Conservation (phyloP, 306 rosid species). For the Fagus sylvatica region DNA sequence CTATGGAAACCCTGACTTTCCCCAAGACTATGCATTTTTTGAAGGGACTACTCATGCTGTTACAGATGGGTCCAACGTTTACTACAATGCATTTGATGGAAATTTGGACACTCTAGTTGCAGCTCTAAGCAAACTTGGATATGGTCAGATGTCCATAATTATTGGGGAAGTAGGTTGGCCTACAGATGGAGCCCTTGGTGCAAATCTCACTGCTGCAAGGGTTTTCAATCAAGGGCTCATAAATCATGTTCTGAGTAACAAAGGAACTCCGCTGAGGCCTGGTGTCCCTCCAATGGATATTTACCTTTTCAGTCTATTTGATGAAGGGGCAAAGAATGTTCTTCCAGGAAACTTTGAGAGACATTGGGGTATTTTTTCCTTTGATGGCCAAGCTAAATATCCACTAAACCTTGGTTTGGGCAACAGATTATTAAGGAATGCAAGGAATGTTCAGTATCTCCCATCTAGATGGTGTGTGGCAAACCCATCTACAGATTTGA, state of each 20-base stretch:
- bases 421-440: conserved; percentile 61
- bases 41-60: conserved; percentile 87
- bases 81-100: conserved; percentile 95
- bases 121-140: conserved; percentile 82
- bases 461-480: conserved; percentile 97
- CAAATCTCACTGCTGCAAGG: conserved; percentile 83
- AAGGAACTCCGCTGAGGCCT: conserved; percentile 92
- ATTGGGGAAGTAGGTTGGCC: conserved; percentile 98
- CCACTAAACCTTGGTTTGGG: conserved; percentile 77
- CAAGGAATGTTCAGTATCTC: conserved; percentile 74
- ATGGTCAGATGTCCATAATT: conserved; percentile 84
- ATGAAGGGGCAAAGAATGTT: conserved; percentile 85
- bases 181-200: conserved; percentile 78
- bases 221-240: conserved; percentile 90
- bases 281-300: conserved; percentile 66
- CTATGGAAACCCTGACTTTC: conserved; percentile 74
- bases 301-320: conserved; percentile 73
- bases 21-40: conserved; percentile 93
- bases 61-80: conserved; percentile 76
- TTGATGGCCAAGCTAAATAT: conserved; percentile 93
- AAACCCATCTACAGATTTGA: conserved; percentile 58
- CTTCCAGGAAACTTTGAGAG: conserved; percentile 96
- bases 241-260: conserved; percentile 57
- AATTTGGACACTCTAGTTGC: conserved; percentile 84
- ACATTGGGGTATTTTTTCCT: conserved; percentile 95